Conservation (phyloP, 345 rosid genomes). For the Syzygium jambos region DNA sequence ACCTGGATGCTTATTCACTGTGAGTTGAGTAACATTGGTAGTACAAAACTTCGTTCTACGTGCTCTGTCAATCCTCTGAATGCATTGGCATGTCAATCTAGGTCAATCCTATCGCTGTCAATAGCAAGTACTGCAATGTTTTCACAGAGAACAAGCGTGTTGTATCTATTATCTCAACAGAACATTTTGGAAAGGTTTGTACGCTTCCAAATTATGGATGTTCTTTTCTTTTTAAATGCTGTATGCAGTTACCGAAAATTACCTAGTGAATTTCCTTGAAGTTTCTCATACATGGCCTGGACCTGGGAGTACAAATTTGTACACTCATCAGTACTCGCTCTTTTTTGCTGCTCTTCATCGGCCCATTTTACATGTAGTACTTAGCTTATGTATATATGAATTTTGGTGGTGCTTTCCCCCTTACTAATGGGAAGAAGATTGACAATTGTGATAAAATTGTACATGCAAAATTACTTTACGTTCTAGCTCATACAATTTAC, state of each 20-base stretch:
- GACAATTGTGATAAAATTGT: not conserved
- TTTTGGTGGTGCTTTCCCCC: not conserved
- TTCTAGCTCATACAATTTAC: not conserved
- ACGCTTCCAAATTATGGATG: not conserved
- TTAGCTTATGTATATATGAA: not conserved
- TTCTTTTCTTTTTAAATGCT: not conserved
- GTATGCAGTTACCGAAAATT: not conserved
- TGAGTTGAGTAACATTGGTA: slow-evolving; percentile 12
- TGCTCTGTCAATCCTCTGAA: not conserved
- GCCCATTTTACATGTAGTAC: not conserved
- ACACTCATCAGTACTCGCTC: not conserved
- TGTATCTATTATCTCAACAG: slow-evolving; percentile 59
- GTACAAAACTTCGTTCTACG: not conserved
- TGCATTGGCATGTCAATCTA: slow-evolving; percentile 7
- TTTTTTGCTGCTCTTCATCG: not conserved
- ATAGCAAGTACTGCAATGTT: slow-evolving; percentile 91
- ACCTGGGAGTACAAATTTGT: not conserved
- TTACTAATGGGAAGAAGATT: not conserved
- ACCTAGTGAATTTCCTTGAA: not conserved
- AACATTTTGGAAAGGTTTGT: slow-evolving; percentile 79
- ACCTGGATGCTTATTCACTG: slow-evolving; percentile 78
- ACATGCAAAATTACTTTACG: not conserved
- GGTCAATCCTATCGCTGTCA: slow-evolving; percentile 97
- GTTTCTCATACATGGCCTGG: not conserved
- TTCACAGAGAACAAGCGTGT: slow-evolving; percentile 85